Percentiles rank a stretch among this genome's conserved stretches.
Evolutionary conservation across 2,329 filamentous ascomycete species (phyloP).

Genomic region (Chaetomiaceae sp.): DNA sequence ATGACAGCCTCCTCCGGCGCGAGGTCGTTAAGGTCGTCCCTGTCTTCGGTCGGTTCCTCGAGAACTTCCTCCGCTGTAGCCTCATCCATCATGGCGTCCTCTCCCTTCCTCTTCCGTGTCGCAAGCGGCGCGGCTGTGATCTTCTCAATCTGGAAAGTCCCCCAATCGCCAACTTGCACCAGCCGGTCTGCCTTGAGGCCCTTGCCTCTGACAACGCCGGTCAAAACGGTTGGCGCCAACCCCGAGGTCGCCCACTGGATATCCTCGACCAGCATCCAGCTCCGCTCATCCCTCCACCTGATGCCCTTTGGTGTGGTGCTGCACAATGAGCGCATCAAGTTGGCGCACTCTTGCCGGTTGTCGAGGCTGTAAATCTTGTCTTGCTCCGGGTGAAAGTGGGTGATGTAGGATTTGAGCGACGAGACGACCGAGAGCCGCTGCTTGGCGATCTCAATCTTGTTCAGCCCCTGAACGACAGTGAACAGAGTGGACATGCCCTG

Average conservation of each 20-base stretch:
- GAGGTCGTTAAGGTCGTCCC: slow-evolving; percentile 75
- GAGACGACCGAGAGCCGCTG: slow-evolving; percentile 69
- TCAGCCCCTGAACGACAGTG: slow-evolving; percentile 75
- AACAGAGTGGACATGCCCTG: slow-evolving; percentile 94
- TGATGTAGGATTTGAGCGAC: slow-evolving; percentile 88
- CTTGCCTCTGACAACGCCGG: slow-evolving; percentile 80
- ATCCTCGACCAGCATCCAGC: slow-evolving; percentile 90
- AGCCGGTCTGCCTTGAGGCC: slow-evolving; percentile 85
- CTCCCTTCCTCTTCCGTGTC: slow-evolving; percentile 54
- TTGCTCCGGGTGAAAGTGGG: slow-evolving; percentile 87
- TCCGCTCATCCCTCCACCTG: slow-evolving; percentile 90
- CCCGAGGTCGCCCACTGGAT: slow-evolving; percentile 63
- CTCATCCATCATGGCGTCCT: slow-evolving; percentile 66
- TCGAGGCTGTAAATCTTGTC: slow-evolving; percentile 90
- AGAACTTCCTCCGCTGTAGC: slow-evolving; percentile 53
- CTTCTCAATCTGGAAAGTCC: slow-evolving; percentile 85
- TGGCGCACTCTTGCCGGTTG: slow-evolving; percentile 83
- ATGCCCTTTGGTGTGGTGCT: slow-evolving; percentile 89
- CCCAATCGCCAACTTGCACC: slow-evolving; percentile 90
- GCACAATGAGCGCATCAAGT: slow-evolving; percentile 85
- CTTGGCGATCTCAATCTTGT: slow-evolving; percentile 74
- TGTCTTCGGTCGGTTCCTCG: slow-evolving; percentile 70
- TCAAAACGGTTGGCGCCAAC: slow-evolving; percentile 65
- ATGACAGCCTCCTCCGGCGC: slow-evolving; percentile 83
- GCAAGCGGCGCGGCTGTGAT: slow-evolving; percentile 72